Base-by-base conservation (phyloP, 2,329 filamentous ascomycete genomes). In the Knufia fluminis region DNA sequence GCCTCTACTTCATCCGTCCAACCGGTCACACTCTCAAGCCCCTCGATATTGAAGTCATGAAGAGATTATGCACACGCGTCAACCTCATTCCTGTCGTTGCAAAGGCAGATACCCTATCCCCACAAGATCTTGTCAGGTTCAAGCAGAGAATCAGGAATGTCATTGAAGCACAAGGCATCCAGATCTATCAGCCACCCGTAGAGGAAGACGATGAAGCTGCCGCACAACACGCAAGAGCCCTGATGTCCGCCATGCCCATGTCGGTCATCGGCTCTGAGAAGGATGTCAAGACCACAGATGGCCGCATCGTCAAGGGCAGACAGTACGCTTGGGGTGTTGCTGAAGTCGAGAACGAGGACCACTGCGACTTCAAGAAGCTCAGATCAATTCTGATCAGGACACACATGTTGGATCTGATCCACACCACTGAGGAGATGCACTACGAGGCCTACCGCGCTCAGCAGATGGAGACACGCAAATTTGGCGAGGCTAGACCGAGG, bases 291-390 rank as follows among this genome's bases (percentile, higher is more conserved):
- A 95, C 90, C 49, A 78, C 82, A 62, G 92, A 98, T 64, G 89
- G 88, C 63, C 91, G 91, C 68, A 94, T 95, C 58, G 90, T 97
- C 69, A 98, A 98, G 81, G 92, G 92, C 59, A 89, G 92, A 57
- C 94, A 98, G 72, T 98, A 98, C 74, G 88, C 89, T 49, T 98
- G 92, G 92, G 92, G 92, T 78, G 92, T 98, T 62, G 92, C 92
- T 54, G 92, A 98, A 72, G 92, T 98, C 46, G 92, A 98, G 79
- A 98, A 98, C 67, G 92, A 98, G 74, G 92, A 98, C 68, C 92
- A 98, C 79, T 98, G 92, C 74, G 92, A 98, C 73, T 98, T 98
- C 79, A 98, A 98, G 85, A 98, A 98, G 79, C 85, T 98, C 57
- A 90, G 92, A 63, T 95, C 91, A 43, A 97, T 98, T 64, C 79